Conservation (phyloP, 1,284 basidiomycete genomes). For the Sutorius eximius region DNA sequence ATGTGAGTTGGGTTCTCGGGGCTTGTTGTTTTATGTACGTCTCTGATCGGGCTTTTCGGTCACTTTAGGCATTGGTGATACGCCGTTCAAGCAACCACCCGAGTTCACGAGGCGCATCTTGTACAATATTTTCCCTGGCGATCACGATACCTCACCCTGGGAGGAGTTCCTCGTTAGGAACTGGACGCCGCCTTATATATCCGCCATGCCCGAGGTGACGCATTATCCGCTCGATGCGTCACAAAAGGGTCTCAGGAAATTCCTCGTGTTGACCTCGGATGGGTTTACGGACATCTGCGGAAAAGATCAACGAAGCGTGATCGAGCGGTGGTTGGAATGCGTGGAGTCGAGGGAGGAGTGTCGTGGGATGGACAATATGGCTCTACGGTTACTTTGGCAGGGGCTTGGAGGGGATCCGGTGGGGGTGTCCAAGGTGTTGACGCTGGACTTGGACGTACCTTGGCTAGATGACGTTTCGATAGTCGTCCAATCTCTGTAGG, state of each 20-base stretch:
- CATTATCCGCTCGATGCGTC: conserved; percentile 47
- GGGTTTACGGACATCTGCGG: conserved; percentile 65
- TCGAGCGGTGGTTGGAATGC: conserved; percentile 45
- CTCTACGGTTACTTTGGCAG: conserved; percentile 54
- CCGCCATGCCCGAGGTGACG: conserved; percentile 59
- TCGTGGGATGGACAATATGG: conserved; percentile 32
- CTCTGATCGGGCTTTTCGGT: conserved; percentile 8
- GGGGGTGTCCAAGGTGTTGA: conserved; percentile 59
- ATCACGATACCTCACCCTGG: conserved; percentile 60
- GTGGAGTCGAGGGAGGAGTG: conserved; percentile 14
- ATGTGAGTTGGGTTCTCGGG: conserved; percentile 44
- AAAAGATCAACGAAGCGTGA: conserved; percentile 43
- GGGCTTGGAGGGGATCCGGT: conserved; percentile 59
- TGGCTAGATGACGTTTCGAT: conserved; percentile 75
- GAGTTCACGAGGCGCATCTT: conserved; percentile 66
- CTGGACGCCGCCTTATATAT: conserved; percentile 67
- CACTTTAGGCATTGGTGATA: conserved; percentile 60
- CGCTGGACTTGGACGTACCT: conserved; percentile 60
- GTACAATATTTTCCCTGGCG: conserved; percentile 64
- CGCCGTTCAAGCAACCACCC: conserved; percentile 70
- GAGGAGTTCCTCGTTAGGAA: conserved; percentile 63
- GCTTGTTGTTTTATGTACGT: conserved; percentile 6
- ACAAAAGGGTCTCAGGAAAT: conserved; percentile 38
- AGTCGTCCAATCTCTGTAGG: conserved; percentile 58
- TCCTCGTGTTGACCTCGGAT: conserved; percentile 65